Evolutionary conservation across 2,329 filamentous ascomycete genomes (phyloP), one percentile per base, ranked within the genome.

Genomic region (Stemphylium beticola): DNA sequence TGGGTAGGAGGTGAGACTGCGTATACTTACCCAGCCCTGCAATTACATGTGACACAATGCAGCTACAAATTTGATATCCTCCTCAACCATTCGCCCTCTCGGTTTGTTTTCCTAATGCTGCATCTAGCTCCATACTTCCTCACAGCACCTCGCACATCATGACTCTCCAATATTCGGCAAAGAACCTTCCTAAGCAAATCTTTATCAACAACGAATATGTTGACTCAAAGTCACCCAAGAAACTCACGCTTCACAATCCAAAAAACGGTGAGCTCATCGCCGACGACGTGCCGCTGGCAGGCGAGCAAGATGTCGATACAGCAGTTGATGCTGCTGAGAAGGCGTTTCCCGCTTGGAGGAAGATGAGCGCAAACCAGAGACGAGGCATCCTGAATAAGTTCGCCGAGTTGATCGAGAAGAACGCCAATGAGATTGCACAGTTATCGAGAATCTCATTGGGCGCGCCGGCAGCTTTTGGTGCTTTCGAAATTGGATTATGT

Each of bases 241-340:
- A 79, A 46, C 74, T 83, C 33, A 72, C 76, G n/a, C 67, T 83
- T 4, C 69, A 75, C 70, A 83, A 80, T 58, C 82, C 83, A 9
- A 79, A 76, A 44, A 78, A 83, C 62, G 78, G 77, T 47, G 77
- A 77, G 2, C 64, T 83, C 9, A 76, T 85, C 1, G 76, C 80
- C n/a, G 73, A 82, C 53, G 77, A 82, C 38, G 77, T 84, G 12
- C 68, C 72, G 26, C 57, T 76, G 2, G 78, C 78, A n/a, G 78
- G 76, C n/a, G 72, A 77, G 45, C 67, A 76, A 31, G 67, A 72
- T 63, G 79, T 81, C 26, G 77, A 84, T 46, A 66, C 68, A 4
- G 81, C 81, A 2, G 80, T 84, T 4, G 75, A 73, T 9, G 78
- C 79, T 4, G 82, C 81, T 1, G 76, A 81, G 41, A 76, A 75